Base-by-base conservation (phyloP, 2,329 filamentous ascomycete genomes). In the Fusarium tanahbumbuense region DNA sequence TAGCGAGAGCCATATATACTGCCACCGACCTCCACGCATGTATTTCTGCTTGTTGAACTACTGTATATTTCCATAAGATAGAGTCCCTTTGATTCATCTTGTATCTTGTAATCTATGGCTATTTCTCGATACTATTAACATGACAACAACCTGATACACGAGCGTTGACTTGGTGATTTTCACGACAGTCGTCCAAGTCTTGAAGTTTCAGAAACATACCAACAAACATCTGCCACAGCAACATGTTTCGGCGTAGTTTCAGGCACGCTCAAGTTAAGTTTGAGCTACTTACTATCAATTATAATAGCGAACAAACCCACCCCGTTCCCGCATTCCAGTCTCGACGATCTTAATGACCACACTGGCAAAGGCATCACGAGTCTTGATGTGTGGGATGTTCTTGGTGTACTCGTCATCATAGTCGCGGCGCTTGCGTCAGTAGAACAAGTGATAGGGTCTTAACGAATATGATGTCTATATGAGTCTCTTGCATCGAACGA, bases 271-370 rank as follows among this genome's bases (percentile, higher is more conserved):
- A 45, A 65, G 13, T 15, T 41, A n/a, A 22, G 48, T 41, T 18
- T 46, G 41, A 30, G 41, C 20, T 18, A 34, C 32, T 30, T 49
- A 22, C n/a, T 16, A 47, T 41, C 25, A 32, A 37, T 37, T n/a
- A 37, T n/a, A 37, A 48, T 30, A 45, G 44, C 50, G 20, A 62
- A 50, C 46, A 32, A 55, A 48, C 23, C 46, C 53, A 42, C 41
- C 50, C 48, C 25, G 25, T 27, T 58, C 18, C 53, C 52, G 47
- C 50, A 42, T 69, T 70, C 66, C 56, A 61, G 56, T 41, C 22
- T 6, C 30, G 48, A 48, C 47, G 37, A 50, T 42, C 27, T 48
- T 52, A 20, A 53, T 25, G 64, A 53, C 34, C 22, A 22, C 54
- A 37, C 37, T 32, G 25, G 27, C 12, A 45, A 15, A 41, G 8